phyloP scores from a whole-genome alignment of 441 rosid genomes.

The Raphanus hybrid region DNA sequence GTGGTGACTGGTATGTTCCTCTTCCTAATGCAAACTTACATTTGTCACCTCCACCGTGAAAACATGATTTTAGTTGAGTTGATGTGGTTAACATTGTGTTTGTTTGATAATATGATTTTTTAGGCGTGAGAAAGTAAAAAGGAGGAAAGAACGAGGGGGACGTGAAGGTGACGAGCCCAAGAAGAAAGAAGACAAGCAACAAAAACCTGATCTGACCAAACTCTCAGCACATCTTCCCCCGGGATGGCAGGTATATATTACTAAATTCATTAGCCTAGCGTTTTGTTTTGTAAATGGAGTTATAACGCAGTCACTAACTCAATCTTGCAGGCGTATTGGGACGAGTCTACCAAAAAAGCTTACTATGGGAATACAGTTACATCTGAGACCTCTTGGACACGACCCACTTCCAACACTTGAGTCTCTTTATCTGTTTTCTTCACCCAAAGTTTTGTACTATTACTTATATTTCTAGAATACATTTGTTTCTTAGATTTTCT shows the following conservation, averaged over 20 bases:
- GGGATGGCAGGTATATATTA: conserved; percentile 41
- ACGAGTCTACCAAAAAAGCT: conserved; percentile 40
- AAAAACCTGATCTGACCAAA: conserved; percentile 35
- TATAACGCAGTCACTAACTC: too few species aligned
- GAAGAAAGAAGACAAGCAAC: conserved; percentile 38
- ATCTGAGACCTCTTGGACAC: conserved; percentile 45
- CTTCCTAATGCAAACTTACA: not conserved
- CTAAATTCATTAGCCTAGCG: not conserved
- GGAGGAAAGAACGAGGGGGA: conserved; percentile 67
- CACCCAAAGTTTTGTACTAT: conserved; percentile 4
- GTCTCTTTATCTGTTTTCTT: not conserved
- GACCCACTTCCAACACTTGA: conserved; percentile 29
- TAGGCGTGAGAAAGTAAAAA: conserved; percentile 95
- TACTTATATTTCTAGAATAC: not conserved
- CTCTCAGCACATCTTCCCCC: conserved; percentile 37
- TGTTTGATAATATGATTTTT: not conserved
- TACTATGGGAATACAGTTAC: conserved; percentile 44
- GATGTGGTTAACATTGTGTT: not conserved
- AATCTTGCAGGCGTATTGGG: conserved; percentile 52
- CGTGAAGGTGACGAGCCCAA: conserved; percentile 45
- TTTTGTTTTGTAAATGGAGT: conserved; percentile 16
- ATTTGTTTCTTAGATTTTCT: not conserved
- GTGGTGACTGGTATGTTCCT: conserved; percentile 83
- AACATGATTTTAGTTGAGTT: not conserved
- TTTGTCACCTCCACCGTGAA: not conserved